Conservation (phyloP, 352 stramenopile species). For the Globisporangium barbulae region DNA sequence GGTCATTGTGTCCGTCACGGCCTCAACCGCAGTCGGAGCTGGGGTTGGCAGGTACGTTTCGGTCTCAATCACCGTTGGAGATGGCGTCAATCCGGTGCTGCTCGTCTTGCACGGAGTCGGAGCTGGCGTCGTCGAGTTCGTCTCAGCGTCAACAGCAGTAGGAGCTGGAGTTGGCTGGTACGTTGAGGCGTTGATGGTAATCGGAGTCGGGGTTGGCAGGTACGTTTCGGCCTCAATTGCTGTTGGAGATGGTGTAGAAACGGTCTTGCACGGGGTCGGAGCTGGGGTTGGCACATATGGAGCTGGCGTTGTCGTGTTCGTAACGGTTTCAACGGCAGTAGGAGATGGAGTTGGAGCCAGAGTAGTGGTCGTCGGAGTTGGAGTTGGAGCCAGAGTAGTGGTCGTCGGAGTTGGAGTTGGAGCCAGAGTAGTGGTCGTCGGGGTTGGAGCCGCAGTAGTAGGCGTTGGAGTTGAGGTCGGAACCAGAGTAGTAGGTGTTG, state of each 20-base stretch:
- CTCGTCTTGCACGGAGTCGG: too few species aligned
- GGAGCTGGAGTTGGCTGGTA: too few species aligned
- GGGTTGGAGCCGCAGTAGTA: neutral
- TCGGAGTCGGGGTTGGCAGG: neutral
- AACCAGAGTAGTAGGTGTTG: neutral
- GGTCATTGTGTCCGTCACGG: too few species aligned
- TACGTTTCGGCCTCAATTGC: neutral
- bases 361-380: neutral
- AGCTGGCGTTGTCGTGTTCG: too few species aligned
- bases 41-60: too few species aligned
- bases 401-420: neutral
- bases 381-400: neutral
- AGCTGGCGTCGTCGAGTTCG: too few species aligned
- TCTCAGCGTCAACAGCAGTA: too few species aligned
- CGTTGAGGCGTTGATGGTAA: too few species aligned
- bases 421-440: neutral
- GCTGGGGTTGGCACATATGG: too few species aligned
- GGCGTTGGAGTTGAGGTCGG: neutral
- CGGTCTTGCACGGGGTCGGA: neutral
- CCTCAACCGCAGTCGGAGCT: too few species aligned
- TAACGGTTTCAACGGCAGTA: neutral
- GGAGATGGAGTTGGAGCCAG: neutral
- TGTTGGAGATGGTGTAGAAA: neutral
- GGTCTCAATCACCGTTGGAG: too few species aligned
- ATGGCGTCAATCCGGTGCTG: too few species aligned